Evolutionary conservation across 1,139 yeast species (phyloP), one percentile per base, ranked within the genome.

Genomic region (Lodderomyces beijingensis): DNA sequence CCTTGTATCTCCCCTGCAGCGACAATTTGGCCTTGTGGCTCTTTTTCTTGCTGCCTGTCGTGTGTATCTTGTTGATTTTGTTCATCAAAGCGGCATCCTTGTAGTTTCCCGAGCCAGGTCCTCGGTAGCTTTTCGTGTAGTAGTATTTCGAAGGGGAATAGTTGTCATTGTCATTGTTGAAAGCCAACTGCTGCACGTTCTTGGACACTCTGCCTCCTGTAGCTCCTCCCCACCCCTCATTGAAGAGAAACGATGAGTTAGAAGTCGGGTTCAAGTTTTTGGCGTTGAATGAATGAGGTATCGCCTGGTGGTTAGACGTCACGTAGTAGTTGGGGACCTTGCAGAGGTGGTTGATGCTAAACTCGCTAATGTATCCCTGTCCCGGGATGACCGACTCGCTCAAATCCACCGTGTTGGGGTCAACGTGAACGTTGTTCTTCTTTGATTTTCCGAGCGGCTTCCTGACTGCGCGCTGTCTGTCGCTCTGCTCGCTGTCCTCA

Each of bases 51-150:
- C 51, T 53, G 22, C 42, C 31, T 7, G 51, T 40, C 3, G 52
- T 39, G 10, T 53, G 62, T 25, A 63, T 54, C 32, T 53, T 53
- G 42, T 65, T 66, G 38, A 68, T 62, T 32, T 63, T 51, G 42
- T 64, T 65, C 44, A 65, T 60, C 17, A 67, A 46, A 2, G 70
- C 61, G 0, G 67, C 70, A 45, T 68, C 74, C 41, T 68, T 68
- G 42, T 65, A 68, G 40, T 65, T 67, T 3, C 74, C 73, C 36
- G 68, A 62, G 1, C 73, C 73, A 4, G 72, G 71, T 0, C 74
- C 74, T 28, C 74, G 51, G 39, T 65, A 65, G 16, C 59, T 50
- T 40, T 64, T 64, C 11, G 61, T 54, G 41, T 67, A 68, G 43
- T 55, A 67, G 42, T 67, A 68, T 39, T 61, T 66, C 25, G 61